Percentiles rank a stretch among this genome's conserved stretches.
phyloP scores from a whole-genome alignment of 2,329 filamentous ascomycete species.

The Cordyceps militaris region DNA sequence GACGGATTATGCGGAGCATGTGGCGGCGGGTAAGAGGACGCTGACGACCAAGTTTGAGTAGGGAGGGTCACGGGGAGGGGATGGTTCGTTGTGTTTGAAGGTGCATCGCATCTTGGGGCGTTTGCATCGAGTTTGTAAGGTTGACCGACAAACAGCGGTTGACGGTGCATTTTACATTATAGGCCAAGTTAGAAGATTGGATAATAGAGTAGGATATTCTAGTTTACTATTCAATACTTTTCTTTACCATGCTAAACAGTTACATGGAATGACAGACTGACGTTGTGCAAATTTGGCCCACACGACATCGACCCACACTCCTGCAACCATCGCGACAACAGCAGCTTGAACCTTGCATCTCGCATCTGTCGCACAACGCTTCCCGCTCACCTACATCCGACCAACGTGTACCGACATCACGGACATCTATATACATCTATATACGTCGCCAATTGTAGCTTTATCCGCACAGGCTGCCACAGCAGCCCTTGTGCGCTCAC shows the following conservation, averaged over 20 bases:
- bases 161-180: no score
- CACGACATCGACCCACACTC: background rate
- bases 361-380: background rate
- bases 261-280: background rate
- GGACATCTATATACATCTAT: background rate
- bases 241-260: background rate
- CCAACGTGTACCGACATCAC: background rate
- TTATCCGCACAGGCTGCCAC: background rate
- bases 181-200: no score
- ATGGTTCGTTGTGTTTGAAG: background rate
- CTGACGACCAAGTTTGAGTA: slow-evolving; percentile 24
- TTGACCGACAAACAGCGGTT: no score
- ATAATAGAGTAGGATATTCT: no score
- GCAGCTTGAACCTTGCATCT: slow-evolving; percentile 2
- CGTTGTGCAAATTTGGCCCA: no score
- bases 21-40: slow-evolving; percentile 30
- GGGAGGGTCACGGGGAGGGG: background rate
- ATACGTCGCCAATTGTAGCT: no score
- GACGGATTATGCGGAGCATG: slow-evolving; percentile 23
- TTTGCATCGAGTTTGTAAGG: no score
- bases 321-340: background rate
- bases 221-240: background rate
- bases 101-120: no score
- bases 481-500: slow-evolving; percentile 1
- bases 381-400: no score